Conservation (phyloP, 2,329 filamentous ascomycete species). For the Plectosphaerella plurivora region DNA sequence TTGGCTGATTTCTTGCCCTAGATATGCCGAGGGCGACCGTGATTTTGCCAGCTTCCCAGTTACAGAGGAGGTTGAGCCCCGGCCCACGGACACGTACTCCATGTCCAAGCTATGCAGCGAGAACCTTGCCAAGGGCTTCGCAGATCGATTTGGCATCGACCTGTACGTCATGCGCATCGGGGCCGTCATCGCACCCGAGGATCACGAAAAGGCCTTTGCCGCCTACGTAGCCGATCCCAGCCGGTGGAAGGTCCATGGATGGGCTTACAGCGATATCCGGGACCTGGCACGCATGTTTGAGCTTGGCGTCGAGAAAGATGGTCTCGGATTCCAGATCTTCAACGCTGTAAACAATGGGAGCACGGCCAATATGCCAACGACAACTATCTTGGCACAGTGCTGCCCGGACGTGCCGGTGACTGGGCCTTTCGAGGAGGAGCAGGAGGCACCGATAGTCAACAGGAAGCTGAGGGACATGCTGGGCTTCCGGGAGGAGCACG, state of each 20-base stretch:
- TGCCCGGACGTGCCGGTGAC: conserved; percentile 47
- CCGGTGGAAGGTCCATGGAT: conserved; percentile 51
- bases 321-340: conserved; percentile 58
- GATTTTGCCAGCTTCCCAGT: conserved; percentile 52
- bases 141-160: conserved; percentile 49
- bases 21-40: conserved; percentile 46
- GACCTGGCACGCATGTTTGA: conserved; percentile 60
- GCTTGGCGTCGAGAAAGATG: conserved; percentile 44
- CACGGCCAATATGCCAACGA: conserved; percentile 46
- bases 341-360: conserved; percentile 62
- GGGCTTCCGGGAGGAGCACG: conserved; percentile 54
- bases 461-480: conserved; percentile 54
- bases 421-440: conserved; percentile 47
- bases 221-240: conserved; percentile 44
- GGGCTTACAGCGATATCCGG: conserved; percentile 59
- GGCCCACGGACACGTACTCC: conserved; percentile 59
- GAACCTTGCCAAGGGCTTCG: conserved; percentile 50
- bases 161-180: conserved; percentile 59
- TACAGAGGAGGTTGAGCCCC: conserved; percentile 53
- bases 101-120: conserved; percentile 57
- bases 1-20: too few species aligned
- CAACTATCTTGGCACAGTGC: conserved; percentile 43
- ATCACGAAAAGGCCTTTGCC: conserved; percentile 51
- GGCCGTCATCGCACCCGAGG: conserved; percentile 57
- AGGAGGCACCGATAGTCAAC: conserved; percentile 58